Conservation (phyloP, 148 eudicot genomes). For the Vaccinium myrtillus region DNA sequence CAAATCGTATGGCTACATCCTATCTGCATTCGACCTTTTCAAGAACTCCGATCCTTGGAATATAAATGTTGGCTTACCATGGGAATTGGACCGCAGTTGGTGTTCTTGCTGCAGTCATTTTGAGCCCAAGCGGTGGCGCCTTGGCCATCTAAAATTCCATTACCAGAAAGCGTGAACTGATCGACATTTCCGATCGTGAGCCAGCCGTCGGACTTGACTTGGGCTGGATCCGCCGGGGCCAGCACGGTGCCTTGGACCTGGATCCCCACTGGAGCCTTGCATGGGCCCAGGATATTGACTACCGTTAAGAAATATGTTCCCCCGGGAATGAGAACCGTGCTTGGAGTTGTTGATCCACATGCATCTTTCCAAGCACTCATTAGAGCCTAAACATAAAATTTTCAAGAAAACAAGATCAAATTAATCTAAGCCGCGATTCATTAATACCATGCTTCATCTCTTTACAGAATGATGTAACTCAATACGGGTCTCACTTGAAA, state of each 20-base stretch:
- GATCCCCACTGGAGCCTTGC: constrained; percentile 44
- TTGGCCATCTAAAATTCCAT: constrained; percentile 53
- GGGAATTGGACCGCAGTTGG: constrained; percentile 36
- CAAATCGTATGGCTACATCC: neutral
- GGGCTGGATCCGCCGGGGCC: constrained; percentile 39
- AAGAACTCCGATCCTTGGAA: neutral
- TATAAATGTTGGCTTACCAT: constrained; percentile 33
- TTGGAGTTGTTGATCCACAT: constrained; percentile 36
- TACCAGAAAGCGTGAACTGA: constrained; percentile 18
- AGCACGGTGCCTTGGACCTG: constrained; percentile 46
- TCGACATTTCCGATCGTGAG: constrained; percentile 21
- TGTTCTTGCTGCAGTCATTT: constrained; percentile 30
- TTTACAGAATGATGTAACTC: neutral
- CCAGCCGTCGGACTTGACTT: constrained; percentile 35
- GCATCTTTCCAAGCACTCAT: constrained; percentile 56
- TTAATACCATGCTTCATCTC: neutral
- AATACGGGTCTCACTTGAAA: neutral
- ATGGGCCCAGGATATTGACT: constrained; percentile 52
- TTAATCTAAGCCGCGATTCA: neutral
- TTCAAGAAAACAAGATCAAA: neutral
- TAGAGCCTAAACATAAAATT: constrained; percentile 30
- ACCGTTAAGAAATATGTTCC: constrained; percentile 33
- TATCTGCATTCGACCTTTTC: neutral
- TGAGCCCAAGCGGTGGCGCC: constrained; percentile 47
- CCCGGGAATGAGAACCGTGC: constrained; percentile 46